These are phyloP conservation scores for Hsuehochloa calcarea DNA, from an alignment of 176 grass and related monocot genomes.

Conservation along the genomic window DNA sequence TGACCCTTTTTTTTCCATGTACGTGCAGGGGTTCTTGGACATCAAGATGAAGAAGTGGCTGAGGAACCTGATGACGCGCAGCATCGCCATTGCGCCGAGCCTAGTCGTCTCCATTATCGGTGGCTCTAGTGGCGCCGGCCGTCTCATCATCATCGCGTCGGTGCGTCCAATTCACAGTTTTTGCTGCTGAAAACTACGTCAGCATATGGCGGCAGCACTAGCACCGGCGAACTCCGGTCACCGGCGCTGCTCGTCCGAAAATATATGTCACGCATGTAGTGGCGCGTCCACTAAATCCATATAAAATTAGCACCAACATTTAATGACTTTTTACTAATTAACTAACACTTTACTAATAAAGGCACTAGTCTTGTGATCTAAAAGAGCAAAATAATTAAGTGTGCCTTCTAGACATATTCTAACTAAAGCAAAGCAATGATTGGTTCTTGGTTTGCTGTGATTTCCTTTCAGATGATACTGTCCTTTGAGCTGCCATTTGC, in stretches of 20 bases:
- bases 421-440: neutral
- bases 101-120: slow-evolving; percentile 73
- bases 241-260: neutral
- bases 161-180: slow-evolving; percentile 26
- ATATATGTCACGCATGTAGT: neutral
- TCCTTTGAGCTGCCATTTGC: slow-evolving; percentile 69
- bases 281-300: slow-evolving; percentile 20
- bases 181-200: neutral
- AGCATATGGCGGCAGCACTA: neutral
- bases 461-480: slow-evolving; percentile 55
- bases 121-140: slow-evolving; percentile 68
- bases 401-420: neutral
- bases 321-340: neutral
- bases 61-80: slow-evolving; percentile 83
- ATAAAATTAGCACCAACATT: neutral
- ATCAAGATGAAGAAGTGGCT: slow-evolving; percentile 87
- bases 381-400: neutral
- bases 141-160: slow-evolving; percentile 88
- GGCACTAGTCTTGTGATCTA: neutral
- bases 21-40: slow-evolving; percentile 79
- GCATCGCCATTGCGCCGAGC: slow-evolving; percentile 75
- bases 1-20: neutral
- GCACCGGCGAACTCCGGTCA: neutral
- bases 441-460: neutral
- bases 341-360: neutral